Conservation (phyloP, 2,329 filamentous ascomycete species). For the Aspergillus caelatus region DNA sequence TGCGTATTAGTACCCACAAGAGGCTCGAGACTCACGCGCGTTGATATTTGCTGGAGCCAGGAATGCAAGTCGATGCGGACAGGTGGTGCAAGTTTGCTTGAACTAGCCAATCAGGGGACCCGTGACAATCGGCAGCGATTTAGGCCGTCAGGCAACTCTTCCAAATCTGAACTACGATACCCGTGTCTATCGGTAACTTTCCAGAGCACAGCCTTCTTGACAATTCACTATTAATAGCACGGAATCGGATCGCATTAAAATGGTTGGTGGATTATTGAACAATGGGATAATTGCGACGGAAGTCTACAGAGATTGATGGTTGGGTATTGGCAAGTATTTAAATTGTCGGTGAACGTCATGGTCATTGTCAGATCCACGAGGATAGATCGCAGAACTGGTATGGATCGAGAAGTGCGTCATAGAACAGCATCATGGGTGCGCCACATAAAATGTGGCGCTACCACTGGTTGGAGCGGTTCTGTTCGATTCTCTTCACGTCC, state of each 20-base stretch:
- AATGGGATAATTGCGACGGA: background rate
- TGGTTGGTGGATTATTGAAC: background rate
- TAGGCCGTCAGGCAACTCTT: constrained; percentile 11
- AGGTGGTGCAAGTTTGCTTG: background rate
- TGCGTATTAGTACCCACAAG: constrained; percentile 1
- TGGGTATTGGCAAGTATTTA: background rate
- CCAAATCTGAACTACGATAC: background rate
- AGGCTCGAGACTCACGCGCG: constrained; percentile 1
- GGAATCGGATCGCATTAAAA: background rate
- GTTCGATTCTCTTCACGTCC: background rate
- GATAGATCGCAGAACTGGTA: background rate
- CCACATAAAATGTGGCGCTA: constrained; percentile 8
- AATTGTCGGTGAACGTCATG: background rate
- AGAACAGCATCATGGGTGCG: background rate
- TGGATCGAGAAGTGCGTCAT: background rate
- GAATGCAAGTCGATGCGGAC: background rate
- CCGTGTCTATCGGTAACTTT: background rate
- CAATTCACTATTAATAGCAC: constrained; percentile 1
- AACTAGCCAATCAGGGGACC: constrained; percentile 1
- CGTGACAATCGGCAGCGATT: constrained; percentile 3
- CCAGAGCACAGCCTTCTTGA: constrained; percentile 4
- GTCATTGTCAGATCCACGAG: background rate
- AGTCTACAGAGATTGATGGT: background rate
- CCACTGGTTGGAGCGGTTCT: background rate
- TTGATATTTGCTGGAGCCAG: constrained; percentile 4